A percentile compares a stretch with the other conserved stretches of the same genome.
phyloP scores from a whole-genome alignment of 2,329 filamentous ascomycete species.

The Mycosphaerella sp. region DNA sequence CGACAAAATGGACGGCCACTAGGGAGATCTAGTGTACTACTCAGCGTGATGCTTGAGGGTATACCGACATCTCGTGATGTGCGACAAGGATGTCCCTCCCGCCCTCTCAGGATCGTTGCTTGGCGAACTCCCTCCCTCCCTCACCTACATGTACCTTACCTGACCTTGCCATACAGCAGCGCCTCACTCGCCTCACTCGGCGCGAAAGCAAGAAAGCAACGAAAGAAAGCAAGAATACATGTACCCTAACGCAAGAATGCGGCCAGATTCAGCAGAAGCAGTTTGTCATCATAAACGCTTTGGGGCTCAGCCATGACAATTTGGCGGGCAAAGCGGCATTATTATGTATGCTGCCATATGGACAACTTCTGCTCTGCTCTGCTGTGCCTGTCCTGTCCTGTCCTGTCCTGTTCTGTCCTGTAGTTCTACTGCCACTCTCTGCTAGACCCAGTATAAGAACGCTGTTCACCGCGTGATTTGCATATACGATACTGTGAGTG shows the following conservation, averaged over 20 bases:
- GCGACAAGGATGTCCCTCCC: constrained; percentile 6
- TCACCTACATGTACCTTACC: too few relatives aligned
- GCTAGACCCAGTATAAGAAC: too few relatives aligned
- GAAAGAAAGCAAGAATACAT: too few relatives aligned
- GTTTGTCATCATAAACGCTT: neutral
- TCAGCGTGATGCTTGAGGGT: neutral
- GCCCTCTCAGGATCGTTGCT: neutral
- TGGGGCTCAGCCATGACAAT: neutral
- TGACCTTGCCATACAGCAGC: neutral
- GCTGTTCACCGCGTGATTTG: too few relatives aligned
- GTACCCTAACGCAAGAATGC: neutral
- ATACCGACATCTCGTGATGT: constrained; percentile 5
- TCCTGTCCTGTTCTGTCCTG: too few relatives aligned
- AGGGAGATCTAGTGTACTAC: too few relatives aligned
- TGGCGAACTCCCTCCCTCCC: neutral
- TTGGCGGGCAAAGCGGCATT: neutral
- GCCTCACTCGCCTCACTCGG: neutral
- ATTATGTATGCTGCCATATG: neutral
- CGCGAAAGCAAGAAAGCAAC: neutral
- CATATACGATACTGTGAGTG: too few relatives aligned
- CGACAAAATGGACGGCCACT: too few relatives aligned
- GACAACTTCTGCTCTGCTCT: too few relatives aligned
- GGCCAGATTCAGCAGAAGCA: neutral
- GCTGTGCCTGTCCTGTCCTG: neutral
- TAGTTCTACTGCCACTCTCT: too few relatives aligned